Evolutionary conservation across 2,329 filamentous ascomycete genomes (phyloP), one percentile per base, ranked within the genome.

Genomic region (Fusarium redolens): DNA sequence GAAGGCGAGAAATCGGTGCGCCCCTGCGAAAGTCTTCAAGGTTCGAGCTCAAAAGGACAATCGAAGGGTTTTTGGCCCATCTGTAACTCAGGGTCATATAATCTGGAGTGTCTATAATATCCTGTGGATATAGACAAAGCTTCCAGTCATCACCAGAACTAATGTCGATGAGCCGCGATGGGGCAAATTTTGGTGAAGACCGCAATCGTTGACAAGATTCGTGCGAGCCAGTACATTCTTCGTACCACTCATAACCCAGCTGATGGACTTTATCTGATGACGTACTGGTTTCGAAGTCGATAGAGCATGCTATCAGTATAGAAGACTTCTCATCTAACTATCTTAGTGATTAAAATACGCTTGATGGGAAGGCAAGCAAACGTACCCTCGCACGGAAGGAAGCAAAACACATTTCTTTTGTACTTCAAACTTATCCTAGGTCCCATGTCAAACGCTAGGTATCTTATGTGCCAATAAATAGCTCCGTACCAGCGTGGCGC

Each of bases 51-150:
- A 33, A 17, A 4, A 52, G 56, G 4, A 7, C 10, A 20, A 52
- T 40, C 0, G 44, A 52, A 14, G 56, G 35, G 12, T 1, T 10
- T 15, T 52, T 25, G 1, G 35, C 44, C 56, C 56, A 59, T 22
- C 56, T 22, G 7, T 59, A 52, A 20, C 56, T 59, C 12, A 59
- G n/a, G 13, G 44, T 40, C 15, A 59, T 31, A 18, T 59, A 59
- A 2, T 33, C 25, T 1, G 44, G 56, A 7, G 44, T 15, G 18
- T 52, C n/a, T 13, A 1, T 4, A 3, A 40, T 52, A 33, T 52
- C 44, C 5, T 25, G 4, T 2, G 44, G 44, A 12, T 25, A 59
- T 7, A 59, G 5, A 12, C n/a, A 31, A 15, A 52, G 33, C 15
- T 25, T 59, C 56, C 43, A 52, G 33, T 1, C 13, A 18, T 40